Evolutionary conservation across 169 alveolate genomes (phyloP).

Genomic region (Theileria sp.): DNA sequence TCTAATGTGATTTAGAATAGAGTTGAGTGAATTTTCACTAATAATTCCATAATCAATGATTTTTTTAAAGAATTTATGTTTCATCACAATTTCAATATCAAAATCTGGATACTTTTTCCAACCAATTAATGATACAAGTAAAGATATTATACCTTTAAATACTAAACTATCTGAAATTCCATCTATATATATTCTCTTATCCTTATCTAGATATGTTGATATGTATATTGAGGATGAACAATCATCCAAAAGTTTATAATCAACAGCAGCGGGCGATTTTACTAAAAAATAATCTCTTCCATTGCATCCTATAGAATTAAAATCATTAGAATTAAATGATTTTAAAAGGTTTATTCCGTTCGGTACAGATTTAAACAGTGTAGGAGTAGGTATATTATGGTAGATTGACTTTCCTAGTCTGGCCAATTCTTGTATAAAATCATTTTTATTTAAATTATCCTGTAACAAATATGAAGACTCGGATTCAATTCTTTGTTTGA

Average conservation of each 20-base stretch:
- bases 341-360: neutral
- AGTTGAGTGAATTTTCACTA: constrained; percentile 25
- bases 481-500: neutral
- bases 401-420: constrained; percentile 16
- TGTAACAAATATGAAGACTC: neutral
- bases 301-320: neutral
- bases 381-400: constrained; percentile 25
- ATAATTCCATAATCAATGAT: constrained; percentile 19
- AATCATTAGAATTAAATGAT: constrained; percentile 9
- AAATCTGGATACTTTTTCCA: neutral
- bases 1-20: constrained; percentile 49
- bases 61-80: constrained; percentile 1
- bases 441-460: neutral
- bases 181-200: constrained; percentile 37
- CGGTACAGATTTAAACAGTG: constrained; percentile 27
- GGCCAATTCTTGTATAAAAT: constrained; percentile 14
- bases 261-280: constrained; percentile 8
- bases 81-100: neutral
- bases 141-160: constrained; percentile 35
- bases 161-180: constrained; percentile 61
- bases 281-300: constrained; percentile 24
- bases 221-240: constrained; percentile 45
- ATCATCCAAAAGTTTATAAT: constrained; percentile 40
- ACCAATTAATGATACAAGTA: constrained; percentile 24
- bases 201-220: constrained; percentile 29